Conservation (phyloP, 1,284 basidiomycete genomes). For the Sanguinoderma infundibulare region DNA sequence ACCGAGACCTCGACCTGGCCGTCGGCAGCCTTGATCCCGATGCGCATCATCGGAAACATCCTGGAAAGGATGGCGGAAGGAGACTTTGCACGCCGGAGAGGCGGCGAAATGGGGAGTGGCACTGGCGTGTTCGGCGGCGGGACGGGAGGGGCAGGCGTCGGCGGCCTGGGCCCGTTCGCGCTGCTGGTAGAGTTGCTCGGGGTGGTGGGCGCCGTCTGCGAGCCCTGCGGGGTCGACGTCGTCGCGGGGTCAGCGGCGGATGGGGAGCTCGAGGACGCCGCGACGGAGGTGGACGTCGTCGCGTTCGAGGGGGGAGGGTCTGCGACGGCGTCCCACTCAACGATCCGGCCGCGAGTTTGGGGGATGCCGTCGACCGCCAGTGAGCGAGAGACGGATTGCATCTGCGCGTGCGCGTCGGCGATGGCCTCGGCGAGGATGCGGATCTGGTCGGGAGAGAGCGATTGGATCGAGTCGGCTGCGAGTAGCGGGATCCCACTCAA, state of each 20-base stretch:
- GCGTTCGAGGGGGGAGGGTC: background rate
- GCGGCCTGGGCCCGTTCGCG: background rate
- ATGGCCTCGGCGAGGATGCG: background rate
- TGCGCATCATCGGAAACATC: background rate
- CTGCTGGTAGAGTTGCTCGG: background rate
- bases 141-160: slow-evolving; percentile 8
- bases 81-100: background rate
- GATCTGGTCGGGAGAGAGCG: background rate
- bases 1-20: background rate
- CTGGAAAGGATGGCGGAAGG: background rate
- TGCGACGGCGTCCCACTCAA: background rate
- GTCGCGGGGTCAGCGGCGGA: background rate
- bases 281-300: background rate
- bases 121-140: slow-evolving; percentile 18
- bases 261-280: background rate
- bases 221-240: background rate
- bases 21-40: background rate
- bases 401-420: background rate
- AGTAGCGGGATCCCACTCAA: no score
- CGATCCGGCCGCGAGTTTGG: background rate
- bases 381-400: background rate
- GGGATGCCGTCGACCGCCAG: background rate
- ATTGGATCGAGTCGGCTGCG: background rate
- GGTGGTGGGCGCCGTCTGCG: background rate
- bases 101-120: background rate